Evolutionary conservation across 2,329 filamentous ascomycete species (phyloP).

Genomic region (Teratosphaeria viscida): DNA sequence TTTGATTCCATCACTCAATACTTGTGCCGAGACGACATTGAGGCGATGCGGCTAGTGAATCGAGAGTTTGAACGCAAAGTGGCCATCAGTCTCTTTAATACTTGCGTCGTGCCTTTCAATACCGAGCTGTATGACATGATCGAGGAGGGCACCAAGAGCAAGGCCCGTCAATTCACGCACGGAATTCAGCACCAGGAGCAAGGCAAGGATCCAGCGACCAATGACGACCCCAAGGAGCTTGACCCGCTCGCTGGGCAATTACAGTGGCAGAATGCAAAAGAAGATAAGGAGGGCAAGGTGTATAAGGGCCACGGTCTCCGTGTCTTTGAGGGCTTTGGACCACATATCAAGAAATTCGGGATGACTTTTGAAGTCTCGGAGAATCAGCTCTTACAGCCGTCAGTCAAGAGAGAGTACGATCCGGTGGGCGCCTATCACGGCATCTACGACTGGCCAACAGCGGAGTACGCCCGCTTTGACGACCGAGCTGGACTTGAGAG

Average conservation of each 20-base stretch:
- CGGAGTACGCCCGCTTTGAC: slow-evolving; percentile 49
- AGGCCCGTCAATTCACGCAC: slow-evolving; percentile 3
- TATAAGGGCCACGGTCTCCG: slow-evolving; percentile 50
- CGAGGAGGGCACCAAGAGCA: slow-evolving; percentile 24
- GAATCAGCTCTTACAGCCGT: slow-evolving; percentile 38
- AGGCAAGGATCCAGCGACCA: slow-evolving; percentile 9
- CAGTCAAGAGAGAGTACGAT: slow-evolving; percentile 46
- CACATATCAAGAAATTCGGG: slow-evolving; percentile 52
- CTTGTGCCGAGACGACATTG: slow-evolving; percentile 49
- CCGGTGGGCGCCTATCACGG: slow-evolving; percentile 52
- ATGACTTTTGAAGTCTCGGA: slow-evolving; percentile 60
- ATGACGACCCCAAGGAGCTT: slow-evolving; percentile 5
- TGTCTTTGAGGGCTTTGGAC: slow-evolving; percentile 51
- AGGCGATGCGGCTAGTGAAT: slow-evolving; percentile 51
- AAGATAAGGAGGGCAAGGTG: slow-evolving; percentile 30
- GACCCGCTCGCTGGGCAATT: slow-evolving; percentile 7
- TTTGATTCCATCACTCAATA: slow-evolving; percentile 47
- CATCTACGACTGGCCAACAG: slow-evolving; percentile 53
- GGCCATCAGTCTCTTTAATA: slow-evolving; percentile 49
- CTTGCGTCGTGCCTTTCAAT: slow-evolving; percentile 56
- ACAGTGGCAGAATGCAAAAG: slow-evolving; percentile 32
- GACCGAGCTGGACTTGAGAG: slow-evolving; percentile 51
- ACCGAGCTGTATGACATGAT: slow-evolving; percentile 51
- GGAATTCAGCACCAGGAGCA: slow-evolving; percentile 2
- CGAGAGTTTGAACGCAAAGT: slow-evolving; percentile 49